These are phyloP conservation scores for Picochlorum sp. DNA, from an alignment of 139 green algal genomes.

Conservation along the genomic window DNA sequence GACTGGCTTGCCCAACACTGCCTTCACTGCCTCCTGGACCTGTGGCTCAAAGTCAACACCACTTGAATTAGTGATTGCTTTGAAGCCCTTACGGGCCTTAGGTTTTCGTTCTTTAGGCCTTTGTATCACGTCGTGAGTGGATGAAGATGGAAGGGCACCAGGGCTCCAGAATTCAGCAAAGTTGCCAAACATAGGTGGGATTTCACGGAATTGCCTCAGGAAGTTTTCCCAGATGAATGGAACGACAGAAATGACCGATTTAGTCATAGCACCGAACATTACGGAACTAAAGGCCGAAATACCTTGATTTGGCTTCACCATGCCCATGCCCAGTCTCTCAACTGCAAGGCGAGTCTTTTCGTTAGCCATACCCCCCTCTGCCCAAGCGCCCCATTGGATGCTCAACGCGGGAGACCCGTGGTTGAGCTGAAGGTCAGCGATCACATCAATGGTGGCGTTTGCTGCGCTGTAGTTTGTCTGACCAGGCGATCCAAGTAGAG, in stretches of 20 bases:
- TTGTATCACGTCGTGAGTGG: not conserved
- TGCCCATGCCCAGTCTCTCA: conserved; percentile 54
- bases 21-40: conserved; percentile 32
- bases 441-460: conserved; percentile 50
- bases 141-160: not conserved
- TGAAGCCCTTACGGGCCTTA: not conserved
- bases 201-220: conserved; percentile 22
- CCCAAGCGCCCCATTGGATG: conserved; percentile 81
- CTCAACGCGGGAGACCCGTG: conserved; percentile 4
- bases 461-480: conserved; percentile 64
- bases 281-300: not conserved
- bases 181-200: conserved; percentile 21
- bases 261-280: not conserved
- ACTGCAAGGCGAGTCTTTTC: conserved; percentile 23
- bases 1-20: conserved; percentile 37
- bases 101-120: not conserved
- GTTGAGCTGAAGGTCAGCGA: conserved; percentile 1
- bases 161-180: not conserved
- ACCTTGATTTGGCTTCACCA: conserved; percentile 23
- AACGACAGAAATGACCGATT: conserved; percentile 12
- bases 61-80: not conserved
- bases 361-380: conserved; percentile 65
- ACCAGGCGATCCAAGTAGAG: conserved; percentile 61
- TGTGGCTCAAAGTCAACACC: conserved; percentile 8
- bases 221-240: conserved; percentile 39